A percentile compares a stretch with the other conserved stretches of the same genome.
phyloP scores from a whole-genome alignment of 805 yeast genomes.

The Candida insectalens region DNA sequence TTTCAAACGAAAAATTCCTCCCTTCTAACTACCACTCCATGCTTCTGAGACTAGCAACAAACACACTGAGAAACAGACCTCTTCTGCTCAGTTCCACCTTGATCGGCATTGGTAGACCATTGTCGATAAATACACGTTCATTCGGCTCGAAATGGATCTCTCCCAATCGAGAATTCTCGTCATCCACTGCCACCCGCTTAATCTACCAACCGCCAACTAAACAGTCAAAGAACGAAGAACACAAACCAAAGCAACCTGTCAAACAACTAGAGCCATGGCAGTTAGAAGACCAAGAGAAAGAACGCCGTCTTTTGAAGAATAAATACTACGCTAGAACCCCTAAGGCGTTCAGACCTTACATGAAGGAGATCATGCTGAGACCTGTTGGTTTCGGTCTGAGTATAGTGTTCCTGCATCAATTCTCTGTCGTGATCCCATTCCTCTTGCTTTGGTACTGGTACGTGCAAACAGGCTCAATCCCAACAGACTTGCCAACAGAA shows the following conservation, averaged over 20 bases:
- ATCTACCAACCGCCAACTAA: conserved; percentile 18
- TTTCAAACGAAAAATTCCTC: background rate
- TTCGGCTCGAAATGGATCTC: no score
- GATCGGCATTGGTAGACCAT: no score
- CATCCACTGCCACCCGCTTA: conserved; percentile 3
- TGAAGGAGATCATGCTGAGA: conserved; percentile 20
- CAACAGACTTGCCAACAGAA: conserved; percentile 40
- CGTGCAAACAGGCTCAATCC: conserved; percentile 32
- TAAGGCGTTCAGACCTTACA: conserved; percentile 21
- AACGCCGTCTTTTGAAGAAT: conserved; percentile 17
- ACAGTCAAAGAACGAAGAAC: conserved; percentile 6
- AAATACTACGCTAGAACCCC: conserved; percentile 24
- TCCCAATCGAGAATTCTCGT: background rate
- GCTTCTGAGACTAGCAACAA: no score
- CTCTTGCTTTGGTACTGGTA: conserved; percentile 40
- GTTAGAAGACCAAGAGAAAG: conserved; percentile 13
- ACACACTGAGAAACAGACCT: no score
- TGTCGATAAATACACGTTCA: no score
- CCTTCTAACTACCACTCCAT: no score
- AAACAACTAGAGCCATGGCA: background rate
- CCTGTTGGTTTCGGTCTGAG: conserved; percentile 32
- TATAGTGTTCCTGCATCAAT: conserved; percentile 41
- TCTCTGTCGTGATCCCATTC: conserved; percentile 44
- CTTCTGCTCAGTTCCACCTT: no score
- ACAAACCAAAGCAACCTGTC: conserved; percentile 10